Evolutionary conservation across 352 stramenopile genomes (phyloP).

Genomic region (Aphanomyces invadans): DNA sequence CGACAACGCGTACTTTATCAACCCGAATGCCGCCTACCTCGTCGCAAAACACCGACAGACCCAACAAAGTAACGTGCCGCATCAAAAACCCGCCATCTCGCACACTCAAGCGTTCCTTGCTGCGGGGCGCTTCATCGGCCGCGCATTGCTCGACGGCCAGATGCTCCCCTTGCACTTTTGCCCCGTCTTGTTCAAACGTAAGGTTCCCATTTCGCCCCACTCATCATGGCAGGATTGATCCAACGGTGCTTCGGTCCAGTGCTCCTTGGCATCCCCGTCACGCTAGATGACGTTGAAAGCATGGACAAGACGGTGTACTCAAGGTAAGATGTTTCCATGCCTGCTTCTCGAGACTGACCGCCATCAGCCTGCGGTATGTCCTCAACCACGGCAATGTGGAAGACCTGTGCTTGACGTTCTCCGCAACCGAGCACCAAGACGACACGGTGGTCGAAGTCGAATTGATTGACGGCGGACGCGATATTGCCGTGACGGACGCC

Average conservation of each 20-base stretch:
- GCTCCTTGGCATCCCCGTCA: slow-evolving; percentile 67
- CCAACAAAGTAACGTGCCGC: background rate
- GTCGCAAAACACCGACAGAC: slow-evolving; percentile 45
- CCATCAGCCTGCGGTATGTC: slow-evolving; percentile 77
- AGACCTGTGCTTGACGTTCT: slow-evolving; percentile 62
- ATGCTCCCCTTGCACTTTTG: slow-evolving; percentile 64
- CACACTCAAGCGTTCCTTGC: slow-evolving; percentile 47
- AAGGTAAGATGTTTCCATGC: slow-evolving; percentile 35
- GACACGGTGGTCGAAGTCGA: slow-evolving; percentile 56
- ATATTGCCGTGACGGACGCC: slow-evolving; percentile 87
- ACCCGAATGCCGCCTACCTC: slow-evolving; percentile 48
- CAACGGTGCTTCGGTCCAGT: too few species aligned
- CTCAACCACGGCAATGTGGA: slow-evolving; percentile 68
- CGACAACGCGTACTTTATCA: slow-evolving; percentile 69
- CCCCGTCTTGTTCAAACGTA: slow-evolving; percentile 74
- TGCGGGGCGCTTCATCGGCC: slow-evolving; percentile 57
- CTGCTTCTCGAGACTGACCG: too few species aligned
- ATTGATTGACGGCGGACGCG: slow-evolving; percentile 40
- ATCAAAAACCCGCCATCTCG: slow-evolving; percentile 26
- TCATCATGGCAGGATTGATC: too few species aligned
- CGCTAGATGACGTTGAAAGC: slow-evolving; percentile 73
- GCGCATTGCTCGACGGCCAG: slow-evolving; percentile 73
- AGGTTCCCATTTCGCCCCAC: too few species aligned
- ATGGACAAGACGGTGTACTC: slow-evolving; percentile 72
- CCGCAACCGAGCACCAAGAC: slow-evolving; percentile 58